Conservation (phyloP, 2,329 filamentous ascomycete genomes). For the Scytalidium sp. region DNA sequence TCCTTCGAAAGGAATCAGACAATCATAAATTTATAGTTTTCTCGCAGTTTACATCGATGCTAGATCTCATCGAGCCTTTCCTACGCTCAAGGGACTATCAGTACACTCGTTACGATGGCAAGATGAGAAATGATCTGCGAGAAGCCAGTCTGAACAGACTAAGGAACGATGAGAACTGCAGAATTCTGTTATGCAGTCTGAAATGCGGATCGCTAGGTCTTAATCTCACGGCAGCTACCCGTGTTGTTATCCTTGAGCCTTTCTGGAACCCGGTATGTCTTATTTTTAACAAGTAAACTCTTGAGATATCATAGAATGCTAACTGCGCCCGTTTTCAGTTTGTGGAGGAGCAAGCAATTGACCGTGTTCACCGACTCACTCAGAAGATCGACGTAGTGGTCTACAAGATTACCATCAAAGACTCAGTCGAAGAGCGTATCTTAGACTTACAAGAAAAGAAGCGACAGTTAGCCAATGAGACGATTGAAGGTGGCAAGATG, state of each 20-base stretch:
- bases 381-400: constrained; percentile 93
- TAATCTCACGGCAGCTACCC: constrained; percentile 88
- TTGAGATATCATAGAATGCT: constrained; percentile 4
- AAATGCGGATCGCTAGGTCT: constrained; percentile 91
- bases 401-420: constrained; percentile 85
- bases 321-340: constrained; percentile 54
- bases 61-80: constrained; percentile 93
- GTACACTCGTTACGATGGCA: constrained; percentile 89
- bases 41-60: constrained; percentile 97
- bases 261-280: constrained; percentile 81
- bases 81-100: constrained; percentile 69
- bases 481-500: constrained; percentile 79
- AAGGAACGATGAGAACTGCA: constrained; percentile 69
- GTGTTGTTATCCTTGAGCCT: constrained; percentile 92
- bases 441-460: constrained; percentile 94
- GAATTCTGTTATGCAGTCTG: constrained; percentile 87
- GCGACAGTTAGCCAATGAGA: constrained; percentile 82
- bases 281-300: constrained; percentile 3
- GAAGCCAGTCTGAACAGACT: constrained; percentile 81
- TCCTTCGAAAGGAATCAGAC: constrained; percentile 73
- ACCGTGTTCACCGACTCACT: constrained; percentile 96
- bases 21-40: constrained; percentile 98
- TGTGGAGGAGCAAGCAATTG: constrained; percentile 97
- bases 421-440: constrained; percentile 90
- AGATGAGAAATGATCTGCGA: constrained; percentile 89